Evolutionary conservation across 768 basidiomycete species (phyloP), one percentile per base, ranked within the genome.

Genomic region (Lepiota subincarnata): DNA sequence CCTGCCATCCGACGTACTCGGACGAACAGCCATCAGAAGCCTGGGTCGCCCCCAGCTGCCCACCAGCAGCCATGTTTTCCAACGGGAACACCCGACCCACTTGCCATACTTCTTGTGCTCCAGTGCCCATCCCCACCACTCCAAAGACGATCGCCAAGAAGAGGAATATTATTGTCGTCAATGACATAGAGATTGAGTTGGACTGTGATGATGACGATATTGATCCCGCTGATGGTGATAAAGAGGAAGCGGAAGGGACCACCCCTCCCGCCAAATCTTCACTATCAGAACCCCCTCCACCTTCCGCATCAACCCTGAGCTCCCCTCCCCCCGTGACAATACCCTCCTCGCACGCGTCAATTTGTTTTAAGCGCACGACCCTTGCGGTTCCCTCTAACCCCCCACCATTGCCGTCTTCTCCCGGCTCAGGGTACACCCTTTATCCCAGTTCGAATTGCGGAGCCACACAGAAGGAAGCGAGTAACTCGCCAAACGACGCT

Each of bases 121-220:
- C 31, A 31, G 31, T 45, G 31, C 31, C 31, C 4, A 31, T 31
- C 3, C 31, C 48, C n/a, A 41, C 5, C 1, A 26, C 51, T 1
- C 50, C 53, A 4, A 36, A 52, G 54, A 50, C 48, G 18, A 38
- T 16, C 10, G 19, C 43, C 11, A 55, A 56, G 57, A 66, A 66
- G 59, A 55, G 63, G 57, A 70, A 68, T 48, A 66, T 72, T 34
- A 74, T 74, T 20, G 59, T 70, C 26, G 66, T 74, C 8, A 74
- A 74, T 59, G 72, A 66, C 55, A 67, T 73, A 35, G 70, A 72
- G 59, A 71, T 74, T 26, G 70, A 72, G 16, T 46, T 74, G 40
- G 71, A 72, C 39, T 66, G 63, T n/a, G 64, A 64, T 24, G 68
- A 66, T 13, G 66, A 67, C 8, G 66, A 65, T 35, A 58, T 57